Evolutionary conservation across 2,329 filamentous ascomycete genomes (phyloP), one percentile per base, ranked within the genome.

Genomic region (Pseudofabraea citricarpa): DNA sequence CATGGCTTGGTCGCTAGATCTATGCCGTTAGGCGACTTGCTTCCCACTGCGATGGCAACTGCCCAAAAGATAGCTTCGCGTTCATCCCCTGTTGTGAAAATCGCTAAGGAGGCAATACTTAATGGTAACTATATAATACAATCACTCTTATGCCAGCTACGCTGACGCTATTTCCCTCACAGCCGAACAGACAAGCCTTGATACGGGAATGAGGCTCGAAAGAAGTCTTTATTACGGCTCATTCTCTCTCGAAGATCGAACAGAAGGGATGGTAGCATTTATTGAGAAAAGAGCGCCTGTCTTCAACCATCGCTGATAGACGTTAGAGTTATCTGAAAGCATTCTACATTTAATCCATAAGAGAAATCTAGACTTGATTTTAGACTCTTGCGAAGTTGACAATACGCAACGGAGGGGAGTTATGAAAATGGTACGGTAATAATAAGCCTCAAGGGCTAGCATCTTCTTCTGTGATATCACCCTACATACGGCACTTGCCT

Each of bases 251-350:
- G 36, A 52, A 20, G 79, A 83, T 54, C 78, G 80, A 47, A 72
- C 71, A 22, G 79, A 83, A 53, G 79, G 78, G 3, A 75, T 83
- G 5, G 55, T 68, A 47, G 72, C 74, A 0, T 83, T 83, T 57
- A 62, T 83, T 53, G 67, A 81, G 63, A 83, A 83, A 63, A 64
- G 79, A 36, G 70, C 68, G 35, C 72, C 75, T 1, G 68, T 72
- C 10, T 83, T 83, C 55, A 67, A 61, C 20, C 76, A 54, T 31
- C 5, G 27, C 13, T 31, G 27, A 31, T n/a, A n/a, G n/a, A n/a
- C n/a, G n/a, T n/a, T n/a, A n/a, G n/a, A n/a, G n/a, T n/a, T n/a
- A n/a, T n/a, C n/a, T n/a, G n/a, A n/a, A n/a, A n/a, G n/a, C n/a
- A n/a, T n/a, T n/a, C n/a, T n/a, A n/a, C n/a, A n/a, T n/a, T n/a